Conservation (phyloP, 2,329 filamentous ascomycete species). For the Fusarium papillatum region DNA sequence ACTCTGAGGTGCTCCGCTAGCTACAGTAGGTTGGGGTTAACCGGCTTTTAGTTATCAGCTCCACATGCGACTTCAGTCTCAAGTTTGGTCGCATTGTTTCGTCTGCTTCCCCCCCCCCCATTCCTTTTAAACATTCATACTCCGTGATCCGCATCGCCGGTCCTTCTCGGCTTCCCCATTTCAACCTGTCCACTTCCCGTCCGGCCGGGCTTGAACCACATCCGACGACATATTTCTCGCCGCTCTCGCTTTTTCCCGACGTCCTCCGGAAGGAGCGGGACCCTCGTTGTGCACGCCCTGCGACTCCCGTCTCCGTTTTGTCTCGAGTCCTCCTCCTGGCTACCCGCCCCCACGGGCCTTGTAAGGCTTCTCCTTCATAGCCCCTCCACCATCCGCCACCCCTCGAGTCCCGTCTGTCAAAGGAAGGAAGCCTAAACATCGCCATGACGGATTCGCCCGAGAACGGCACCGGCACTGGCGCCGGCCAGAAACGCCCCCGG, state of each 20-base stretch:
- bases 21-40: conserved; percentile 11
- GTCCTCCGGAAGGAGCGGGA: conserved; percentile 28
- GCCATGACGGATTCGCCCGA: conserved; percentile 55
- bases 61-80: conserved; percentile 26
- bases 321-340: conserved; percentile 11
- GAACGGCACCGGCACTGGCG: conserved; percentile 50
- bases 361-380: conserved; percentile 18
- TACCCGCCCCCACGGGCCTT: conserved; percentile 26
- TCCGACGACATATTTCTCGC: background rate
- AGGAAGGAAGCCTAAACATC: conserved; percentile 3
- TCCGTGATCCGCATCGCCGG: conserved; percentile 19
- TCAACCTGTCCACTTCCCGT: conserved; percentile 7
- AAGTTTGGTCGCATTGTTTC: conserved; percentile 26
- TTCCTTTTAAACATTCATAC: conserved; percentile 21
- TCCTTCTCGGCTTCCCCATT: conserved; percentile 7
- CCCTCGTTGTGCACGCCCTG: conserved; percentile 10
- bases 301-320: conserved; percentile 16
- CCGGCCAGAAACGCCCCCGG: conserved; percentile 43
- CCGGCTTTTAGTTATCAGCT: conserved; percentile 14
- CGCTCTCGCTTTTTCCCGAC: background rate
- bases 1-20: conserved; percentile 6
- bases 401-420: conserved; percentile 2
- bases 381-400: conserved; percentile 11
- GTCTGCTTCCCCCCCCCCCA: conserved; percentile 12
- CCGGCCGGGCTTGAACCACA: conserved; percentile 5